Conservation (phyloP, 306 rosid species). For the Prunus mongolica region DNA sequence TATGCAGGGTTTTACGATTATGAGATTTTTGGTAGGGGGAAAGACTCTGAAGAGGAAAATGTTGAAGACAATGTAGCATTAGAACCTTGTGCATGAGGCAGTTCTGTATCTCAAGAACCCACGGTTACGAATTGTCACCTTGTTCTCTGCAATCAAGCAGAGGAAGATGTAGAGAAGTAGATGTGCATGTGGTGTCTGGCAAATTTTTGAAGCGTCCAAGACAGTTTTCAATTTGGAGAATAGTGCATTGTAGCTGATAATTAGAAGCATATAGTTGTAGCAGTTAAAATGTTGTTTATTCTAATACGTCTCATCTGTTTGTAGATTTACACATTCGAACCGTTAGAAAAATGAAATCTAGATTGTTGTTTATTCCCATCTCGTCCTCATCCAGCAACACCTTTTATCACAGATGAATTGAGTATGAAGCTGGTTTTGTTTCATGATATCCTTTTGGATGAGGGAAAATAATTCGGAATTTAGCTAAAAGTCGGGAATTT, state of each 20-base stretch:
- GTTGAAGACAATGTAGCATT: slow-evolving; percentile 40
- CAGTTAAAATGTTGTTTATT: neutral
- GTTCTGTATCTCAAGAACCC: neutral
- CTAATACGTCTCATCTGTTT: neutral
- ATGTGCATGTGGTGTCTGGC: neutral
- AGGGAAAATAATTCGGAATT: too few relatives aligned
- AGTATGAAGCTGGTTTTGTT: neutral
- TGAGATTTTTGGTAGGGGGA: slow-evolving; percentile 50
- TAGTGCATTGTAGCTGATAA: slow-evolving; percentile 8
- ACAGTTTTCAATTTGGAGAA: neutral
- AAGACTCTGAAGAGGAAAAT: slow-evolving; percentile 54
- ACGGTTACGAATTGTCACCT: slow-evolving; percentile 10
- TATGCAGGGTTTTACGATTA: slow-evolving; percentile 72
- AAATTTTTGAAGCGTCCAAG: slow-evolving; percentile 5
- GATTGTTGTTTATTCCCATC: neutral
- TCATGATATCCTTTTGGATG: neutral
- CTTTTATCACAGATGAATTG: neutral
- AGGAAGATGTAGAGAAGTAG: slow-evolving; percentile 10
- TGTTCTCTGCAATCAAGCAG: neutral
- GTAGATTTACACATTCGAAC: neutral
- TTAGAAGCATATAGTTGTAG: neutral
- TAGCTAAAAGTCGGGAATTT: too few relatives aligned
- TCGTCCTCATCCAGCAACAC: neutral
- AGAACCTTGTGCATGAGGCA: slow-evolving; percentile 21
- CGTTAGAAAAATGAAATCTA: neutral